Conservation (phyloP, 1,284 basidiomycete genomes). For the Laetiporus sulphureus region DNA sequence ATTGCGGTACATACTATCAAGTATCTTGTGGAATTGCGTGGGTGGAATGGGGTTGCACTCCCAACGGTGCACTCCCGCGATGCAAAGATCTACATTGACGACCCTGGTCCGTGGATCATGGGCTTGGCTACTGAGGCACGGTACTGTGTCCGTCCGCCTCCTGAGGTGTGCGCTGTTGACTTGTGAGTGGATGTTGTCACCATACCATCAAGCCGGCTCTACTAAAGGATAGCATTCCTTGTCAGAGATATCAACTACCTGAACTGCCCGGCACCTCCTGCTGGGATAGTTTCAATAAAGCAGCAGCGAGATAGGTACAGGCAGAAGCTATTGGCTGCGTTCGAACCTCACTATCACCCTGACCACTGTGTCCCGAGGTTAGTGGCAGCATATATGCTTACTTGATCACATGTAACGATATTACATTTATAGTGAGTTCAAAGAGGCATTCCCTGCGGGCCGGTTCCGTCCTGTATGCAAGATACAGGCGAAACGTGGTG, state of each 20-base stretch:
- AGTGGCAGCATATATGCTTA: conserved; percentile 1
- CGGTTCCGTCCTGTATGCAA: conserved; percentile 80
- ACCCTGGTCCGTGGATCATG: conserved; percentile 90
- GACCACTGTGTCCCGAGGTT: conserved; percentile 77
- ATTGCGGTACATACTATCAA: conserved; percentile 86
- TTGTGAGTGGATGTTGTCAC: conserved; percentile 64
- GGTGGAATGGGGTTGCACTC: conserved; percentile 88
- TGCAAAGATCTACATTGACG: conserved; percentile 84
- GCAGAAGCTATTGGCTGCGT: conserved; percentile 68
- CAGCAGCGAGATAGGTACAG: conserved; percentile 82
- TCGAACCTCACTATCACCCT: conserved; percentile 80
- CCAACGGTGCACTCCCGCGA: conserved; percentile 86
- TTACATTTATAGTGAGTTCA: conserved; percentile 65
- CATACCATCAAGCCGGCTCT: too few species aligned
- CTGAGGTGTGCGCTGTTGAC: conserved; percentile 89
- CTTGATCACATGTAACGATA: too few species aligned
- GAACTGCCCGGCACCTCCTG: conserved; percentile 73
- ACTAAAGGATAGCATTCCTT: too few species aligned
- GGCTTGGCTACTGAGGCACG: conserved; percentile 85
- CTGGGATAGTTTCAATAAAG: conserved; percentile 75
- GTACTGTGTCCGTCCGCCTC: conserved; percentile 65
- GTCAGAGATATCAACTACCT: conserved; percentile 86
- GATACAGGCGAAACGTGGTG: conserved; percentile 76
- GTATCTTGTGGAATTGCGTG: conserved; percentile 89
- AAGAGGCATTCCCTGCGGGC: conserved; percentile 91